Conservation (phyloP, 108 stramenopile species). For the Hondaea fermentalgiana region DNA sequence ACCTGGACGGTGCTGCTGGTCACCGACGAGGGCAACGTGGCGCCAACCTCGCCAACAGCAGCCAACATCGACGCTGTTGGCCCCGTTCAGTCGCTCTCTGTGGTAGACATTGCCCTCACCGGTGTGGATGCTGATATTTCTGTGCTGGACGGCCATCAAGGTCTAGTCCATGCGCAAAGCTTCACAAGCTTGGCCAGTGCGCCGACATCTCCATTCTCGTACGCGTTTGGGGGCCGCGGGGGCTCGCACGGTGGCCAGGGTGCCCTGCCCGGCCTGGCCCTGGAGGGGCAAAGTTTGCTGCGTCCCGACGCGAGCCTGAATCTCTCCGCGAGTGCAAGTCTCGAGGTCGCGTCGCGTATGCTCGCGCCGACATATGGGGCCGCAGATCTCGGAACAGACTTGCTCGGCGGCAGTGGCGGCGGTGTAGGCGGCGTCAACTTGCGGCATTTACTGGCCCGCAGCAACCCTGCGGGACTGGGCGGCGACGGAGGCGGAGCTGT, state of each 20-base stretch:
- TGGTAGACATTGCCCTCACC: neutral
- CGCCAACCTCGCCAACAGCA: neutral
- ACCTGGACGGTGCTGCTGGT: neutral
- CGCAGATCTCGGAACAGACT: constrained; percentile 7
- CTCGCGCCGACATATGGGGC: constrained; percentile 6
- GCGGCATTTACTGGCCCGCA: neutral
- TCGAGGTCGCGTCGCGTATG: constrained; percentile 1
- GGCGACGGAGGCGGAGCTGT: constrained; percentile 79
- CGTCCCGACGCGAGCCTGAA: neutral
- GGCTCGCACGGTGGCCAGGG: constrained; percentile 27
- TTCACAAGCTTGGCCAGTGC: neutral
- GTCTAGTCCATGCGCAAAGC: neutral
- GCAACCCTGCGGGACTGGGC: constrained; percentile 62
- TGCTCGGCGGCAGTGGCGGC: constrained; percentile 46
- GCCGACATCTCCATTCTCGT: constrained; percentile 22
- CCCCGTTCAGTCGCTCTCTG: constrained; percentile 23
- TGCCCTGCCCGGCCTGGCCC: neutral
- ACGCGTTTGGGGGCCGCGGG: constrained; percentile 35
- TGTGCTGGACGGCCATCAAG: neutral
- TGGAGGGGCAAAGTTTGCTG: neutral
- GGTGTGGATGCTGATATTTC: neutral
- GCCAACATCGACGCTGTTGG: neutral
- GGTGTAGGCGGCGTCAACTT: constrained; percentile 26
- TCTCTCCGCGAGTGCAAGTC: neutral
- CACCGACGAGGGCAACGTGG: neutral